Base-by-base conservation (phyloP, 306 rosid genomes). In the Lupinus albus region DNA sequence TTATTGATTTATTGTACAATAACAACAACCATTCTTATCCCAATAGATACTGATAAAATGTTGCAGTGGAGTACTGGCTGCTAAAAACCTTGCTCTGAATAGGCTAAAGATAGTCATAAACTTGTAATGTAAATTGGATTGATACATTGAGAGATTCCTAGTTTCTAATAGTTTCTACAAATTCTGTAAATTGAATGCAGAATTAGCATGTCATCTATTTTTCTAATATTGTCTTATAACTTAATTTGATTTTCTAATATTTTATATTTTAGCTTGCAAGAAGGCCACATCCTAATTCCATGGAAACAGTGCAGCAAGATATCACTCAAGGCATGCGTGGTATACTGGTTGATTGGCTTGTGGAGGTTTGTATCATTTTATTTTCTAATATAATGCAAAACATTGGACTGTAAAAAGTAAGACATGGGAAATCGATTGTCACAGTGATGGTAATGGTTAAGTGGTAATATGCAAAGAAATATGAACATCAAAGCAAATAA, bases 261-360 rank as follows among this genome's bases (percentile, higher is more conserved):
- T 68, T 69, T 49, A 36, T 28, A 46, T 65, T 80, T 11, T 78
- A 93, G 97, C 92, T 94, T 48, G 73, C 81, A 11, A 82, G 92
- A 84, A 86, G 96, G 53, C 97, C 89, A 15, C 14, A 30, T 81
- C 78, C 90, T 52, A 61, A 59, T 73, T 86, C 78, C 50, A 86
- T 91, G 95, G 91, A 84, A 77, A 84, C 80, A 20, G 74, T 79
- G 49, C 99, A 91, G 76, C 84, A 32, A 50, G 96, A 90, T 79
- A 84, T 94, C 70, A 88, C 91, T 74, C 91, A 77, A 76, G 81
- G 79, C 79, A 94, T 91, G 99, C 94, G 99, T 4, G 89, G 83
- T n/a, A 88, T 94, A 66, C 79, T 94, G 67, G 83, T 94, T 39
- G 99, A 94, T 82, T 94, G 99, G 99, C 96, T 94, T 61, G 96